Base-by-base conservation (phyloP, 257 asterid genomes). In the Oldenlandia corymbosa region DNA sequence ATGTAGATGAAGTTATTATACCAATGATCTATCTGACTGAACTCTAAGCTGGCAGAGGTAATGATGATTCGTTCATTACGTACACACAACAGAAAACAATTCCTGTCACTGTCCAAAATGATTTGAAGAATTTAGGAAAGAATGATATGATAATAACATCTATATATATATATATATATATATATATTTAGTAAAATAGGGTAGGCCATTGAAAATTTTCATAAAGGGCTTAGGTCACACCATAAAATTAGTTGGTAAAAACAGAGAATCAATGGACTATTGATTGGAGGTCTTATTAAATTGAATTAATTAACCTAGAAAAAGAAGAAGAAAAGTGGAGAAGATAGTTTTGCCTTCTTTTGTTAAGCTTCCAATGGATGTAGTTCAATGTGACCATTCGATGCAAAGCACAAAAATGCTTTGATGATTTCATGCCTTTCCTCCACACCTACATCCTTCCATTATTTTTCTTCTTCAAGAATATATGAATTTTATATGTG, bases 331-430 rank as follows among this genome's bases (percentile, higher is more conserved):
- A 27, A 53, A 68, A 68, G 60, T 30, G 21, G 58, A 54, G 55
- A 65, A 43, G 65, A 75, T 57, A 55, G 31, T 49, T 73, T 46
- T 49, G 36, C 61, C 13, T 42, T 42, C 64, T 49, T 60, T 50
- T 69, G 71, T 58, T 51, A 66, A 26, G 37, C 79, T 64, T 71
- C 86, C 79, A 74, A 64, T 72, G 62, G 70, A 66, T 42, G 78
- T 69, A 76, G 34, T 69, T 79, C 66, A 75, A 79, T 27, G 76
- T 77, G 85, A 79, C 77, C 75, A 64, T 68, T 77, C 66, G 73
- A 76, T 58, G 32, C 70, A 71, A 81, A 83, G 79, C 86, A 83
- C 70, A 77, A 73, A 74, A 67, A 47, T 2, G 3, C n/a, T n/a
- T n/a, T 47, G 70, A 61, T 27, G 59, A 75, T 71, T 20, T 65